A percentile compares a stretch with the other conserved stretches of the same genome.
Evolutionary conservation across 345 rosid species (phyloP).

Genomic region (Camelina hispida): DNA sequence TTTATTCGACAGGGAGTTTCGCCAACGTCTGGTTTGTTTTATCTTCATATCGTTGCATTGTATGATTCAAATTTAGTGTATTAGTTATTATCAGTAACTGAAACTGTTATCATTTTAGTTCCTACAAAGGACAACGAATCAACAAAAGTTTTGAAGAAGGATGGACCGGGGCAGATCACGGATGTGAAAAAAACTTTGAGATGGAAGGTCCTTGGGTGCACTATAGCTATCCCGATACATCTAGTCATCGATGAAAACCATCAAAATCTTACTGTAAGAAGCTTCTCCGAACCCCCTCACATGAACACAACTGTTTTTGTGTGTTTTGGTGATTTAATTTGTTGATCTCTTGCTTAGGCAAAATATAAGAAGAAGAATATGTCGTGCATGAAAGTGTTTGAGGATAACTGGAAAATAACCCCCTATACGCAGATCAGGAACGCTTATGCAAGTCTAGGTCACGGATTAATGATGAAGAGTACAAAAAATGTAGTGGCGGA

Average conservation of each 20-base stretch:
- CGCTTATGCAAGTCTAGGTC: slow-evolving; percentile 58
- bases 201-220: slow-evolving; percentile 63
- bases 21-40: slow-evolving; percentile 29
- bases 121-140: slow-evolving; percentile 61
- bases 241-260: slow-evolving; percentile 76
- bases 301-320: background rate
- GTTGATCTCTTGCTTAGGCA: slow-evolving; percentile 51
- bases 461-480: slow-evolving; percentile 65
- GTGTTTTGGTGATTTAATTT: background rate
- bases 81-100: background rate
- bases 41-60: background rate
- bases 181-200: slow-evolving; percentile 68
- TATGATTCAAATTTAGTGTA: background rate
- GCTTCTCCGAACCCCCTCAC: background rate
- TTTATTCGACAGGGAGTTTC: background rate
- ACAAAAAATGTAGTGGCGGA: slow-evolving; percentile 59
- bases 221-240: slow-evolving; percentile 68
- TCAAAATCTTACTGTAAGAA: slow-evolving; percentile 59
- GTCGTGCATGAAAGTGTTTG: slow-evolving; percentile 73
- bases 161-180: slow-evolving; percentile 52
- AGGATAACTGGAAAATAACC: slow-evolving; percentile 77
- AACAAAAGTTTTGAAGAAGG: slow-evolving; percentile 53
- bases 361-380: slow-evolving; percentile 70
- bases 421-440: slow-evolving; percentile 66
- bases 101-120: background rate